A percentile compares a stretch with the other conserved stretches of the same genome.
Conservation (phyloP, 768 basidiomycete species). For the Lyophyllum atratum region DNA sequence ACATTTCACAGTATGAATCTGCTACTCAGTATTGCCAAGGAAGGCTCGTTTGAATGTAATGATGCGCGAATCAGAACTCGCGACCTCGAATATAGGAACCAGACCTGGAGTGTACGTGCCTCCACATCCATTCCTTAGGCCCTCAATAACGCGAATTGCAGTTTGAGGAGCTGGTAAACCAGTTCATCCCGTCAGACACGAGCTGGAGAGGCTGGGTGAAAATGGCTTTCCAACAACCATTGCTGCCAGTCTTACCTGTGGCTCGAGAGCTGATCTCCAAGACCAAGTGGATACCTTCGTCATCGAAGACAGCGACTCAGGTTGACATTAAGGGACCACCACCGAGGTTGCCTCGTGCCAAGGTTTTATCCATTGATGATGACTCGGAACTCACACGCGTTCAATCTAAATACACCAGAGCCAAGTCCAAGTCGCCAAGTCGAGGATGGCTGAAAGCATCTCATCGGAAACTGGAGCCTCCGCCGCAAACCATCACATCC, state of each 20-base stretch:
- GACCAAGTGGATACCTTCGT: slow-evolving; percentile 64
- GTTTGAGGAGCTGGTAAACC: slow-evolving; percentile 80
- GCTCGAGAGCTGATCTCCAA: slow-evolving; percentile 78
- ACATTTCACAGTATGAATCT: slow-evolving; percentile 56
- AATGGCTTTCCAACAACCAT: slow-evolving; percentile 79
- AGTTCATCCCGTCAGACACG: slow-evolving; percentile 78
- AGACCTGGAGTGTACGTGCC: slow-evolving; percentile 74
- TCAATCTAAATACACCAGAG: slow-evolving; percentile 3
- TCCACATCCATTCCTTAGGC: neutral
- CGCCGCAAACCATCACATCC: slow-evolving; percentile 27
- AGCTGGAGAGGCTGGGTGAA: slow-evolving; percentile 84
- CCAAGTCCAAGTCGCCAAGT: slow-evolving; percentile 19
- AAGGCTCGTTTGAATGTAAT: slow-evolving; percentile 82
- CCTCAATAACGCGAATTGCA: slow-evolving; percentile 26
- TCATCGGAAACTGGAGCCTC: slow-evolving; percentile 26
- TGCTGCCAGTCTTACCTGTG: slow-evolving; percentile 76
- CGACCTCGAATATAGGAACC: slow-evolving; percentile 78
- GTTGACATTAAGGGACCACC: slow-evolving; percentile 30
- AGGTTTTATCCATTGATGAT: slow-evolving; percentile 17
- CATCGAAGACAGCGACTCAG: slow-evolving; percentile 37
- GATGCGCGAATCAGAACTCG: slow-evolving; percentile 81
- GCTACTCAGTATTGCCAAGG: slow-evolving; percentile 76
- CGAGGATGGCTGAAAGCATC: slow-evolving; percentile 27
- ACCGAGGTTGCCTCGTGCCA: slow-evolving; percentile 30
- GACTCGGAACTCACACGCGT: slow-evolving; percentile 11